Base-by-base conservation (phyloP, 768 basidiomycete genomes). In the Termitomyces sp. region DNA sequence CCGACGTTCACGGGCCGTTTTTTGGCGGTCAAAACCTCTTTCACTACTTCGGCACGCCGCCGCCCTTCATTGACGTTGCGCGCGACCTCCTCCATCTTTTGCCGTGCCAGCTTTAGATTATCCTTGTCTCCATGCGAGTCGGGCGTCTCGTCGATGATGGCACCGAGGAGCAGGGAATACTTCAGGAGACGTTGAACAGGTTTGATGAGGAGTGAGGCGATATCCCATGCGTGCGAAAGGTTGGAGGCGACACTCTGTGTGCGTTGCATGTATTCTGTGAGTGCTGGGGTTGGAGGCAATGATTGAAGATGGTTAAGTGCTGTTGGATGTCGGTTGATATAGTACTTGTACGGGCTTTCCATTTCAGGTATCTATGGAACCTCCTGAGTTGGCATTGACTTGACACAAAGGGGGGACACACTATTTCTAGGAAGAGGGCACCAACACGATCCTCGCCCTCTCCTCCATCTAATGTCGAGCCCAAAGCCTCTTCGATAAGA, bases 161-260 rank as follows among this genome's bases (percentile, higher is more conserved):
- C 84, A 26, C 75, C 74, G 34, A 99, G 83, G 30, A 99, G 82
- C 9, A 98, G 82, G 0, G 92, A 86, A 68, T 99, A 99, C 69
- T 98, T 98, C 62, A 98, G 85, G 55, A 98, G 81, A 16, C 96
- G 86, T 68, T 98, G 97, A 4, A 99, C 93, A 34, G 97, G 97
- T 72, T 98, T 98, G 72, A 99, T 98, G 59, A 99, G 87, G 39
- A 98, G 82, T 0, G 93, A 94, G 5, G 92, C 80, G 27, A 99
- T 84, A 69, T 99, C 96, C 88, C 93, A 95, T 3, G 93, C 91
- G 65, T 93, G 88, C 0, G 92, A 90, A 13, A 90, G 79, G 24
- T 83, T 81, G 2, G 86, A 82, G 1, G 90, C 87, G 37, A 89
- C 77, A 12, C 76, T 78, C 58, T 83, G 82, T 18, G 89, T 89